Evolutionary conservation across 257 asterid species (phyloP), one percentile per base, ranked within the genome.

Genomic region (Nemophila menziesii): DNA sequence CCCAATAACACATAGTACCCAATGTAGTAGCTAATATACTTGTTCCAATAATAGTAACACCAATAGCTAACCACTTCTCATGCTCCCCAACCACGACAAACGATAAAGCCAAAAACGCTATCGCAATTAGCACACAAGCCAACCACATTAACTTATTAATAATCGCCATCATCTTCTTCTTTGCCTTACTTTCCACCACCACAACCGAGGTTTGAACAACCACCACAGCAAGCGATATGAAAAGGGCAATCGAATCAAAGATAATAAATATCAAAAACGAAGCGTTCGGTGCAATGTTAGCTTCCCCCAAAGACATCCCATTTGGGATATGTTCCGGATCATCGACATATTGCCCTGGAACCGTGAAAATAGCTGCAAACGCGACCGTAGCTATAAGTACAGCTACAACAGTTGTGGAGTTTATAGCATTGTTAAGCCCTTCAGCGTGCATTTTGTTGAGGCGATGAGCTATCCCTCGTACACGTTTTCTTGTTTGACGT

Each of bases 1-100:
- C 79, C 79, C 79, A 72, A 18, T 67, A 72, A 49, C 72, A 72
- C 79, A 72, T 57, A n/a, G 75, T 72, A 2, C 75, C 79, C 54
- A 72, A 42, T 1, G 79, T 72, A 1, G 79, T 61, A 18, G 66
- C 72, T 66, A 72, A 14, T 36, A 72, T 72, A 5, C 56, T 52
- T 3, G 79, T 67, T 20, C 79, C 79, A n/a, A 72, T 64, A 6
- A 72, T 61, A 8, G 75, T 72, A 10, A 72, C 79, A 13, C 70
- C 75, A 12, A 72, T 43, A 10, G 79, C 75, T 48, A 72, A 46
- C 79, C 79, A 72, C 27, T 16, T 48, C 34, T 67, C 75, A 0
- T 57, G 60, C 58, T 61, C 34, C 0, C 79, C 79, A 33, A 72
- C 75, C 3, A 72, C 79, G 8, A 72, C 56, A 24, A 67, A 72